Evolutionary conservation across 2,329 filamentous ascomycete species (phyloP).

Genomic region (Graphium sp.): DNA sequence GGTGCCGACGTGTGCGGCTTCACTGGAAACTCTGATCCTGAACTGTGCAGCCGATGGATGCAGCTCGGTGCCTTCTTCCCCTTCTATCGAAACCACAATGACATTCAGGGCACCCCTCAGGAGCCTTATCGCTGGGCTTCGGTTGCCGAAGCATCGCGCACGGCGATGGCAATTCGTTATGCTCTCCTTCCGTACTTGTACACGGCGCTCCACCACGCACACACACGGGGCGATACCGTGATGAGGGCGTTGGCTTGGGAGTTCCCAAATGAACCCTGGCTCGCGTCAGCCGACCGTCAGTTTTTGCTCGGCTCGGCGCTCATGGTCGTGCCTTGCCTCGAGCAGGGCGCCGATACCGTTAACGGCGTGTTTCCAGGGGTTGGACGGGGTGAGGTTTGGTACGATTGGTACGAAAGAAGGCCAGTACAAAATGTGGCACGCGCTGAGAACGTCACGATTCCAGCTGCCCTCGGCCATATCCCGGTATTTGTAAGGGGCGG

Average conservation of each 20-base stretch:
- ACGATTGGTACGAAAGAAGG: conserved; percentile 32
- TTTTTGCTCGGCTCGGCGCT: conserved; percentile 32
- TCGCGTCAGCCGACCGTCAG: conserved; percentile 27
- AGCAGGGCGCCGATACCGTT: conserved; percentile 23
- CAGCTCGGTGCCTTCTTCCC: conserved; percentile 52
- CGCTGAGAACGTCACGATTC: conserved; percentile 6
- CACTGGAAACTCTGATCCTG: conserved; percentile 41
- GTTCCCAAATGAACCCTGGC: conserved; percentile 36
- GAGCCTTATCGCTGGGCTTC: conserved; percentile 55
- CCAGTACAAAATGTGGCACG: conserved; percentile 16
- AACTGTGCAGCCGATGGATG: conserved; percentile 53
- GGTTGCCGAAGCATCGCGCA: conserved; percentile 46
- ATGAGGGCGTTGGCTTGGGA: conserved; percentile 57
- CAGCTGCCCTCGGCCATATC: conserved; percentile 22
- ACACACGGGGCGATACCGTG: conserved; percentile 42
- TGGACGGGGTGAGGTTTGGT: conserved; percentile 22
- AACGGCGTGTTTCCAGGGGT: conserved; percentile 26
- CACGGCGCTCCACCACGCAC: conserved; percentile 48
- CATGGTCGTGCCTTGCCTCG: conserved; percentile 29
- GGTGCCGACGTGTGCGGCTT: conserved; percentile 68
- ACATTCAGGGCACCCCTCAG: conserved; percentile 25
- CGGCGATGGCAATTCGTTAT: conserved; percentile 58
- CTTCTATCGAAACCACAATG: conserved; percentile 57
- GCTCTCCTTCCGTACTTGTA: conserved; percentile 70
- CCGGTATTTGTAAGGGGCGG: conserved; percentile 54